Conservation (phyloP, 2,329 filamentous ascomycete species). For the Stylonectria norvegica region DNA sequence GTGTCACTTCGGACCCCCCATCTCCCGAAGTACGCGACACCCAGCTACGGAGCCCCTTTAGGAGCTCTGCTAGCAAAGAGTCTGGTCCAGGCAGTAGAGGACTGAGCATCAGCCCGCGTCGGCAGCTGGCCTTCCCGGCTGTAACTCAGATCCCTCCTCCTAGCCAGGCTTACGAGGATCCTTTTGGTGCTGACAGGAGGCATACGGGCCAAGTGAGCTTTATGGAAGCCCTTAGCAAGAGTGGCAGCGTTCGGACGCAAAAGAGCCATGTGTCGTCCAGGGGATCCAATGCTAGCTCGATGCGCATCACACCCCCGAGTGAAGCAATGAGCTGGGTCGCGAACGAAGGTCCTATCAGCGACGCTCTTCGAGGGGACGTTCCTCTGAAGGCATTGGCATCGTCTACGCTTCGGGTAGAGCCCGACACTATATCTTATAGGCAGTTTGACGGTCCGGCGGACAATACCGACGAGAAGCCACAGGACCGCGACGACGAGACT, state of each 20-base stretch:
- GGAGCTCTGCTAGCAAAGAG: constrained; percentile 38
- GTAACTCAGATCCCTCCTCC: constrained; percentile 10
- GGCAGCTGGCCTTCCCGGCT: constrained; percentile 14
- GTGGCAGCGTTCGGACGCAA: constrained; percentile 13
- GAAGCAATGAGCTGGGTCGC: constrained; percentile 45
- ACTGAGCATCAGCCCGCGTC: constrained; percentile 31
- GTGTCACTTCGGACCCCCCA: constrained; percentile 56
- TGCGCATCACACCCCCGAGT: constrained; percentile 29
- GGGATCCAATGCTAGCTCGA: constrained; percentile 32
- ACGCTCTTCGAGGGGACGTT: constrained; percentile 34
- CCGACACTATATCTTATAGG: constrained; percentile 2
- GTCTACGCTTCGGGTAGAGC: not conserved
- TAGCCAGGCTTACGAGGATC: constrained; percentile 25
- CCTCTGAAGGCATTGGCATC: constrained; percentile 29
- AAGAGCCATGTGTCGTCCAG: constrained; percentile 16
- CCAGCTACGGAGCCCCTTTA: constrained; percentile 55
- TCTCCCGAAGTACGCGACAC: constrained; percentile 51
- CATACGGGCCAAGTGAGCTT: constrained; percentile 31
- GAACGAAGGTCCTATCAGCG: constrained; percentile 36
- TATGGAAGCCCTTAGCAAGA: constrained; percentile 32
- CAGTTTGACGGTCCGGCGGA: constrained; percentile 15
- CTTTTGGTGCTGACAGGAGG: constrained; percentile 25
- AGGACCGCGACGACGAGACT: constrained; percentile 40
- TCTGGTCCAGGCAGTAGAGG: constrained; percentile 27
- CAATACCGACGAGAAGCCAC: constrained; percentile 16